Evolutionary conservation across 225 moss, liverwort and hornwort species (phyloP).

Genomic region (Anthoceros angustus): DNA sequence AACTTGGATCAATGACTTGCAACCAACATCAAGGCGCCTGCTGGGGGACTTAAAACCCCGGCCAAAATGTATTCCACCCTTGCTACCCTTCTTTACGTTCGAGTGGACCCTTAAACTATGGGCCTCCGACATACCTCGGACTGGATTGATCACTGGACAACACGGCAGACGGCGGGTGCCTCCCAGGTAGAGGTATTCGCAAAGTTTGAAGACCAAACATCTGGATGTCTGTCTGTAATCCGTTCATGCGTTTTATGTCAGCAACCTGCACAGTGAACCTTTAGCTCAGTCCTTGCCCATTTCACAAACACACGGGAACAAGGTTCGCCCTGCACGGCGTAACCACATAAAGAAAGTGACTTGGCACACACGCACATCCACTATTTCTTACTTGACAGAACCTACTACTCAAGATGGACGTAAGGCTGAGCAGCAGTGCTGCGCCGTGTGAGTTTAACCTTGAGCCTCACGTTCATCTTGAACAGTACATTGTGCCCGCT

Average conservation of each 20-base stretch:
- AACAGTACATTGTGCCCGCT: not conserved
- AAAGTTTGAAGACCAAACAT: slow-evolving; percentile 88
- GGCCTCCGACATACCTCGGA: not conserved
- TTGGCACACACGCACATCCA: not conserved
- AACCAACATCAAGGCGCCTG: too few relatives aligned
- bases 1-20: too few relatives aligned
- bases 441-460: too few relatives aligned
- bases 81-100: too few relatives aligned
- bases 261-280: slow-evolving; percentile 42
- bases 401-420: too few relatives aligned
- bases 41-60: too few relatives aligned
- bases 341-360: not conserved
- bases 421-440: too few relatives aligned
- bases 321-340: not conserved
- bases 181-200: slow-evolving; percentile 78
- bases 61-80: too few relatives aligned
- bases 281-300: slow-evolving; percentile 7
- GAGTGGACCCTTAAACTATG: too few relatives aligned
- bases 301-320: not conserved
- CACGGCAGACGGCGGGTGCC: slow-evolving; percentile 56
- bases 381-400: not conserved
- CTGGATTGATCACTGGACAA: not conserved
- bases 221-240: slow-evolving; percentile 73
- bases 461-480: too few relatives aligned
- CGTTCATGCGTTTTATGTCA: slow-evolving; percentile 91